phyloP scores from a whole-genome alignment of 1,284 basidiomycete species.

The Ustilago hordei region DNA sequence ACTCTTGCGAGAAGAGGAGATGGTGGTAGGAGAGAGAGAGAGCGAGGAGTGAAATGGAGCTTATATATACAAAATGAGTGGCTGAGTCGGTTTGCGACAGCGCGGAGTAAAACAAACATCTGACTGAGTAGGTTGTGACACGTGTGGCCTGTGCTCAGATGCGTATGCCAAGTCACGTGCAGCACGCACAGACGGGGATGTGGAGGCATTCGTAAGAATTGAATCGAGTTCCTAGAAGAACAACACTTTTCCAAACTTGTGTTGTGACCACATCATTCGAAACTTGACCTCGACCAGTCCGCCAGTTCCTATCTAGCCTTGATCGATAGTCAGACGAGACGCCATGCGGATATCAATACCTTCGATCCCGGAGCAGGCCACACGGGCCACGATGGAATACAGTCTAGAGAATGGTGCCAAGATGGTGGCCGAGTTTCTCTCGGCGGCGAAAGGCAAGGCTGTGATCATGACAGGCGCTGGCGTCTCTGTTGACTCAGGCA shows the following conservation, averaged over 20 bases:
- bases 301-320: background rate
- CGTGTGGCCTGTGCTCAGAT: no score
- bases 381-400: constrained; percentile 35
- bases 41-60: no score
- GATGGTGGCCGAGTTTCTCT: constrained; percentile 50
- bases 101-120: no score
- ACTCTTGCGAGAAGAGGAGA: no score
- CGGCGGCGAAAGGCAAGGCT: constrained; percentile 42
- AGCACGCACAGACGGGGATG: background rate
- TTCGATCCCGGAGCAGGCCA: constrained; percentile 55
- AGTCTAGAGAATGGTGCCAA: constrained; percentile 49
- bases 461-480: constrained; percentile 66
- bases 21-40: no score
- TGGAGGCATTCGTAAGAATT: constrained; percentile 11
- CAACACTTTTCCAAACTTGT: constrained; percentile 6
- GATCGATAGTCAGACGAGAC: background rate
- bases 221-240: constrained; percentile 2
- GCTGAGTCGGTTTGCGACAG: background rate
- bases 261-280: background rate
- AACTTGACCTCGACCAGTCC: background rate
- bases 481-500: constrained; percentile 67
- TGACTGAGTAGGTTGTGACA: no score
- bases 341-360: constrained; percentile 67
- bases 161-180: no score
- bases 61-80: background rate